Percentiles rank a stretch among this genome's conserved stretches.
Evolutionary conservation across 305 asterid species (phyloP).

Genomic region (Fraxinus sp.): DNA sequence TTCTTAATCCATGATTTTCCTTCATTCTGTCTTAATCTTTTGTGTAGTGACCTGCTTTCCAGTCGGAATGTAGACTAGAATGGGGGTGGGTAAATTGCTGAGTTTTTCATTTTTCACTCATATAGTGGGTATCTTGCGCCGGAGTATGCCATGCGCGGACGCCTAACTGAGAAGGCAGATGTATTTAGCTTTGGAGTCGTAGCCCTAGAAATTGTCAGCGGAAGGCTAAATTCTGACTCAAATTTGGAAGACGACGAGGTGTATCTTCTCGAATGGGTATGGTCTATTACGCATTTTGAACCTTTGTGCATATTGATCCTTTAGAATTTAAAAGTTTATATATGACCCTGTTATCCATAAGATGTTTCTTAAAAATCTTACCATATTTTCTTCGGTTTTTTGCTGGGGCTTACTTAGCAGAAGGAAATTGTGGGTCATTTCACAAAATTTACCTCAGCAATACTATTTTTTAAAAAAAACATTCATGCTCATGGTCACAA

Average conservation of each 20-base stretch:
- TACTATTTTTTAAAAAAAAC: background rate
- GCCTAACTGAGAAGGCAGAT: constrained; percentile 78
- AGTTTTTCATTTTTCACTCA: constrained; percentile 1
- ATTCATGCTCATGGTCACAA: background rate
- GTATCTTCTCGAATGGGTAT: constrained; percentile 91
- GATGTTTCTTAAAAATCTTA: background rate
- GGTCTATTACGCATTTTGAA: background rate
- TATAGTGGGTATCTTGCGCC: constrained; percentile 87
- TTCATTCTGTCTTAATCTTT: background rate
- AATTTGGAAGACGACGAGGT: constrained; percentile 48
- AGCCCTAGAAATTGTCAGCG: constrained; percentile 68
- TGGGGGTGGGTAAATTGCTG: background rate
- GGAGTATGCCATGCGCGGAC: constrained; percentile 85
- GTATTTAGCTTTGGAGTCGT: constrained; percentile 78
- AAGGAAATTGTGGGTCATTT: background rate
- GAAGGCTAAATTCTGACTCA: constrained; percentile 63
- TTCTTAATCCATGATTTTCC: background rate
- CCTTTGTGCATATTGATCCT: background rate
- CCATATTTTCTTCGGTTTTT: background rate
- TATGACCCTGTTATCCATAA: background rate
- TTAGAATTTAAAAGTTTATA: background rate
- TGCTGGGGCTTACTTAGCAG: background rate
- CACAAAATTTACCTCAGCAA: background rate
- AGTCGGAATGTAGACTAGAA: background rate
- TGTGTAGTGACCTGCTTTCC: background rate